Base-by-base conservation (phyloP, 1,284 basidiomycete species). In the Heterobasidion irregulare region DNA sequence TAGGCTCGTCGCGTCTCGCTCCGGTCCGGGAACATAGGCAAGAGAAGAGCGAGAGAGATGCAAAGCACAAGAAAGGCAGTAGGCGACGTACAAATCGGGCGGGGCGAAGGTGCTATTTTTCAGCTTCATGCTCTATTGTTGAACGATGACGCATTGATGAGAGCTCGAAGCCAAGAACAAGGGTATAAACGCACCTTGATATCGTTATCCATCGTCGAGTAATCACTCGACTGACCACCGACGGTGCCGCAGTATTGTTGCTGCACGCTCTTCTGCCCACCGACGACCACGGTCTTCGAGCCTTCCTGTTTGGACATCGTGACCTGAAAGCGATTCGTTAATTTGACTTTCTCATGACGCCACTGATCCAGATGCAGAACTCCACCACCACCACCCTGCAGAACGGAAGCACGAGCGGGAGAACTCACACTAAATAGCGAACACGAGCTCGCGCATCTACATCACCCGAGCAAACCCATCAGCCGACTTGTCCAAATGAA, bases 211-310 rank as follows among this genome's bases (percentile, higher is more conserved):
- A 84, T 79, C 3, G 71, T 75, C 0, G 73, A 69, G 63, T 79
- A 83, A 57, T 75, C 75, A 15, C 75, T 76, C 3, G 77, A 80
- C 66, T 84, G 78, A 0, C 81, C 82, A 6, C 82, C 82, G 35
- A 84, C 81, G 45, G 76, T 77, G 15, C 82, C 82, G 58, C 80
- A 82, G 64, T 83, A 84, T 58, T 83, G 73, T 62, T 83, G 82
- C 16, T 65, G 65, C 16, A 76, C 68, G 48, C 68, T 71, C 45
- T 72, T 64, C 59, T 75, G 75, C 33, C 82, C 82, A 26, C 80
- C 82, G 32, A 81, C 65, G 13, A 84, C 80, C 18, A 79, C 76
- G 1, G 78, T 82, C 62, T 71, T 77, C 38, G 78, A 75, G 43
- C 78, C 78, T 58, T 83, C 79, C 47, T 72, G 69, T 66, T 83